Percentiles rank a stretch among this genome's conserved stretches.
These are phyloP conservation scores for Crepidotus variabilis DNA, from an alignment of 768 basidiomycete genomes.

Conservation along the genomic window DNA sequence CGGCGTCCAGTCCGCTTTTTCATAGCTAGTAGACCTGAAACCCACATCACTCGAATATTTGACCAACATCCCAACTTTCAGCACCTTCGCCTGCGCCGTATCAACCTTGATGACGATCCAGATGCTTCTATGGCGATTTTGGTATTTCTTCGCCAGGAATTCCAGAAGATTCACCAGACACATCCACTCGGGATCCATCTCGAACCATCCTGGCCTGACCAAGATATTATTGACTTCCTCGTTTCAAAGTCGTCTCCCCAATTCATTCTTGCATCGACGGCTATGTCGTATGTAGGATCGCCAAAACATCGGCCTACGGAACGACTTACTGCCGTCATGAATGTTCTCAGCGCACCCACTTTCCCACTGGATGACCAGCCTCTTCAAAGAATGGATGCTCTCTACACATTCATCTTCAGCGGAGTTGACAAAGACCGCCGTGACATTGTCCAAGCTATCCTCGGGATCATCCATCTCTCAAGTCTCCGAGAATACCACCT, in stretches of 20 bases:
- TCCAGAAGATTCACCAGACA: background rate
- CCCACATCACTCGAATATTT: constrained; percentile 14
- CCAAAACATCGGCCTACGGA: constrained; percentile 1
- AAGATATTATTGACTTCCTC: constrained; percentile 7
- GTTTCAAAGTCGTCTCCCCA: too few relatives aligned
- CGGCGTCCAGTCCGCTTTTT: constrained; percentile 13
- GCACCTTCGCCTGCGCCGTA: constrained; percentile 2
- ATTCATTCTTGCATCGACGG: too few relatives aligned
- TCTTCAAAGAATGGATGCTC: background rate
- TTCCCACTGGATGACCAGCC: background rate
- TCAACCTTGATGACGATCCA: constrained; percentile 4
- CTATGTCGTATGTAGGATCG: too few relatives aligned
- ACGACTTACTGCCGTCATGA: constrained; percentile 2
- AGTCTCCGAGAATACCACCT: background rate
- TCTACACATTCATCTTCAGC: background rate
- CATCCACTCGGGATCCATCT: constrained; percentile 3
- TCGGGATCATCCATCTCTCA: background rate
- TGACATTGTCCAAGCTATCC: background rate
- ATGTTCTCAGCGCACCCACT: background rate
- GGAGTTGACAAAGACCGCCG: background rate
- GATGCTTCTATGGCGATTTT: constrained; percentile 20
- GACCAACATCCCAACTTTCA: constrained; percentile 1
- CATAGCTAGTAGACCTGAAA: constrained; percentile 17
- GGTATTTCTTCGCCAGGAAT: background rate
- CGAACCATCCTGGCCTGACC: constrained; percentile 12